A percentile compares a stretch with the other conserved stretches of the same genome.
phyloP scores from a whole-genome alignment of 352 stramenopile species.

The Pythium dissimile region DNA sequence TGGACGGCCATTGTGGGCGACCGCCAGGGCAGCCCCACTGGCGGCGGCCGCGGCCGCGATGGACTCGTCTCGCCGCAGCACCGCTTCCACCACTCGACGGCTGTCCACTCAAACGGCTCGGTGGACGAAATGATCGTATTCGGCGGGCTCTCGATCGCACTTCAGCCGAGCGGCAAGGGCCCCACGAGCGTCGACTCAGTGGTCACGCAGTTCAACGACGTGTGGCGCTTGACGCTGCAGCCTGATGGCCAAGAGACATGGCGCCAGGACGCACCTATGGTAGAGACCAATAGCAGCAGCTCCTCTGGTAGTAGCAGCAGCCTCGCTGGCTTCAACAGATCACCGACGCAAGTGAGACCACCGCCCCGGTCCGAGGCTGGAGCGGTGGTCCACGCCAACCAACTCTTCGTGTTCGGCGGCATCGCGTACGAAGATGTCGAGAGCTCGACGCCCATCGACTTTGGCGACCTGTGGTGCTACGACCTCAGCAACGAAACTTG shows the following conservation, averaged over 20 bases:
- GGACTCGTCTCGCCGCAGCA: slow-evolving; percentile 4
- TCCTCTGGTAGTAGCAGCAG: background rate
- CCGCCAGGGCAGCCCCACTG: background rate
- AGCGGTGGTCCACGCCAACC: slow-evolving; percentile 39
- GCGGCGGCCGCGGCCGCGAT: background rate
- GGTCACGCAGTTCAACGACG: slow-evolving; percentile 27
- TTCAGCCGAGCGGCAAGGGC: background rate
- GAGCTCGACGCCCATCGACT: slow-evolving; percentile 35
- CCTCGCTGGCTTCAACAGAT: background rate
- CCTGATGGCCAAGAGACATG: slow-evolving; percentile 23
- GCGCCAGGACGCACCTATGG: slow-evolving; percentile 26
- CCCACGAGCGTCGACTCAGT: slow-evolving; percentile 1
- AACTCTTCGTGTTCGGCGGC: slow-evolving; percentile 63
- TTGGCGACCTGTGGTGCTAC: slow-evolving; percentile 66
- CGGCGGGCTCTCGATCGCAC: slow-evolving; percentile 19
- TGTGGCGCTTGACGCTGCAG: slow-evolving; percentile 29
- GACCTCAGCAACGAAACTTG: slow-evolving; percentile 40
- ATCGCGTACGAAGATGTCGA: slow-evolving; percentile 56
- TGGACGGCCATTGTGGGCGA: slow-evolving; percentile 16
- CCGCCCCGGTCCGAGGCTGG: slow-evolving; percentile 43
- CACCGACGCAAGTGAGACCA: background rate
- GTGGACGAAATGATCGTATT: slow-evolving; percentile 25
- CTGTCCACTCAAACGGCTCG: slow-evolving; percentile 17
- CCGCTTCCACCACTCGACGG: slow-evolving; percentile 24
- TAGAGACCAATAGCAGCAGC: slow-evolving; percentile 1